Percentiles rank a stretch among this genome's conserved stretches.
Conservation (phyloP, 169 alveolate genomes). For the Eimeria praecox region DNA sequence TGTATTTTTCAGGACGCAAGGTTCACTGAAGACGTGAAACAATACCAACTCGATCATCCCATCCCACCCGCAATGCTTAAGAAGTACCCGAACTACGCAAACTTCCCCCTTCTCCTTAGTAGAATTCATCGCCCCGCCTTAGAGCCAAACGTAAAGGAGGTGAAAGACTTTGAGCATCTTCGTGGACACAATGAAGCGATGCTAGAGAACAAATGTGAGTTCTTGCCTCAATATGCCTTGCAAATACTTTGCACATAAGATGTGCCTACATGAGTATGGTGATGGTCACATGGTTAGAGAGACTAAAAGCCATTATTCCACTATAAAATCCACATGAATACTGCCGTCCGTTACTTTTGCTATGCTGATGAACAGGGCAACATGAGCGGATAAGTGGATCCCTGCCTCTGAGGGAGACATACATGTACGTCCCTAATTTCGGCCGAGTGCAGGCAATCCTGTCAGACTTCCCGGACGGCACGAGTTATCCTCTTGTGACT, state of each 20-base stretch:
- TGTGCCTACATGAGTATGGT: background rate
- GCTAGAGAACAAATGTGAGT: constrained; percentile 57
- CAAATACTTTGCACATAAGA: background rate
- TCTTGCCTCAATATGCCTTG: background rate
- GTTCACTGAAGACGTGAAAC: constrained; percentile 26
- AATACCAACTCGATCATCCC: constrained; percentile 45
- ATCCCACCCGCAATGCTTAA: background rate
- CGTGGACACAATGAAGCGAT: constrained; percentile 63
- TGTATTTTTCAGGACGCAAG: constrained; percentile 27
- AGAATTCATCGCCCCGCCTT: constrained; percentile 32
- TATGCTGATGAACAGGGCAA: constrained; percentile 8
- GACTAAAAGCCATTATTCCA: background rate
- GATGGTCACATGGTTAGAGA: background rate
- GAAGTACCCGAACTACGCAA: constrained; percentile 51
- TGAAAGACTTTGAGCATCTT: constrained; percentile 9
- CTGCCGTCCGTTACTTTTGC: background rate
- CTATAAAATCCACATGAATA: background rate
- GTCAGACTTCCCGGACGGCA: constrained; percentile 58
- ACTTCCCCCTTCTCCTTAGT: constrained; percentile 23
- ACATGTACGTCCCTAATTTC: constrained; percentile 79
- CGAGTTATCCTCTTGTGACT: constrained; percentile 77
- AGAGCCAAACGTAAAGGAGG: constrained; percentile 19
- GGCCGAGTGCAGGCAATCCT: constrained; percentile 77
- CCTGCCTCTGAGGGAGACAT: constrained; percentile 23
- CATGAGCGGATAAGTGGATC: background rate